phyloP scores from a whole-genome alignment of 75 land plant genomes.

The Cupressus sempervirens region DNA sequence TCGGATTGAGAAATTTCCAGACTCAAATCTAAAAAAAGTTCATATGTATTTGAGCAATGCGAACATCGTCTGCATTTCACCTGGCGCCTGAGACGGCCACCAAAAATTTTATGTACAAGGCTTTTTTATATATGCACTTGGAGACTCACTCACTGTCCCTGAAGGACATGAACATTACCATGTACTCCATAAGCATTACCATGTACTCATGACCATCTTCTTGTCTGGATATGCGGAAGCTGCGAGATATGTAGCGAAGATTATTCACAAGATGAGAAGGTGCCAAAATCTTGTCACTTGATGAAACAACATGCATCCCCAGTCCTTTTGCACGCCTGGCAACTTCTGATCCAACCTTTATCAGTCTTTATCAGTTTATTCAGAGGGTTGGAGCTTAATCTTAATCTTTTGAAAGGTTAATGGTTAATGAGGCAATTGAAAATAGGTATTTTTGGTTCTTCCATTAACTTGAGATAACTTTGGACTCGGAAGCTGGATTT shows the following conservation, averaged over 20 bases:
- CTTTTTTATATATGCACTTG: slow-evolving; percentile 75
- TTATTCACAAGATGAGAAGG: slow-evolving; percentile 64
- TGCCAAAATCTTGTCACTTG: slow-evolving; percentile 62
- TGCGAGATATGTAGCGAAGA: slow-evolving; percentile 66
- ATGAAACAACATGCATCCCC: too few relatives aligned
- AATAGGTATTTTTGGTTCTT: too few relatives aligned
- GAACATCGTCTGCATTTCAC: slow-evolving; percentile 86
- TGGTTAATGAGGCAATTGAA: too few relatives aligned
- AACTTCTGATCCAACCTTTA: too few relatives aligned
- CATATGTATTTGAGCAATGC: slow-evolving; percentile 68
- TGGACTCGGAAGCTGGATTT: too few relatives aligned
- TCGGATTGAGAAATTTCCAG: slow-evolving; percentile 76
- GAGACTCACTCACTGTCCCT: slow-evolving; percentile 61
- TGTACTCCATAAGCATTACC: slow-evolving; percentile 83
- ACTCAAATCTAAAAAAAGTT: slow-evolving; percentile 87
- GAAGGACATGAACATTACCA: slow-evolving; percentile 78
- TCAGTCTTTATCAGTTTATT: too few relatives aligned
- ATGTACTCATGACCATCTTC: slow-evolving; percentile 98
- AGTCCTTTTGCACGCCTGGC: too few relatives aligned
- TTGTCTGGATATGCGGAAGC: slow-evolving; percentile 67
- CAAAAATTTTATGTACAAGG: slow-evolving; percentile 87
- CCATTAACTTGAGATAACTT: too few relatives aligned
- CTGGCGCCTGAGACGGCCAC: slow-evolving; percentile 89
- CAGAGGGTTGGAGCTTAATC: too few relatives aligned
- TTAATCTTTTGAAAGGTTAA: too few relatives aligned